phyloP scores from a whole-genome alignment of 2,329 filamentous ascomycete genomes.

The Penicillium sp. region DNA sequence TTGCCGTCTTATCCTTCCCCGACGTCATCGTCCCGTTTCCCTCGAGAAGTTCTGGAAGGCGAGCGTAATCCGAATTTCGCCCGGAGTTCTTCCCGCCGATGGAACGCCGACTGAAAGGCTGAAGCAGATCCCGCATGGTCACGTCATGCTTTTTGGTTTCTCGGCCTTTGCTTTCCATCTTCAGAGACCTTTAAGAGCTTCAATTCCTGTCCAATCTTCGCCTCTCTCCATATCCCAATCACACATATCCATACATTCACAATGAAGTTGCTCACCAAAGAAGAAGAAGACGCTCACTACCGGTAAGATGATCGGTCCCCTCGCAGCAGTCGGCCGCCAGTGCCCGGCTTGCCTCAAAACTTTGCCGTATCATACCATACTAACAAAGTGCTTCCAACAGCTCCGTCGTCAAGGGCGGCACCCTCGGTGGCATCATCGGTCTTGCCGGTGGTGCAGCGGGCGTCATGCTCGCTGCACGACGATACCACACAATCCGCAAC shows the following conservation, averaged over 20 bases:
- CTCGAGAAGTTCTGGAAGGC: not conserved
- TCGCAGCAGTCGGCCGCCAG: not conserved
- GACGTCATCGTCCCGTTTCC: not conserved
- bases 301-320: constrained; percentile 47
- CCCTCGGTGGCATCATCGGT: constrained; percentile 71
- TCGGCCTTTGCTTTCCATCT: constrained; percentile 26
- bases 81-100: constrained; percentile 14
- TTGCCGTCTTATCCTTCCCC: not conserved
- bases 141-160: constrained; percentile 28
- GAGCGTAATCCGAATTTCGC: constrained; percentile 9
- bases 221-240: not conserved
- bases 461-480: constrained; percentile 66
- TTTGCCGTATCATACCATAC: constrained; percentile 16
- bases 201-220: constrained; percentile 2
- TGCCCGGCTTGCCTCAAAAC: not conserved
- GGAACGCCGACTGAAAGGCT: not conserved
- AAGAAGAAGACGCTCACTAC: constrained; percentile 90
- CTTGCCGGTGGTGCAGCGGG: constrained; percentile 67
- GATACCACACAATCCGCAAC: constrained; percentile 75
- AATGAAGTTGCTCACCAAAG: constrained; percentile 96
- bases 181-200: constrained; percentile 7
- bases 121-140: constrained; percentile 30
- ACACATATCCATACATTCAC: constrained; percentile 28
- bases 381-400: constrained; percentile 37
- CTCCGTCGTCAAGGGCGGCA: constrained; percentile 76